Percentiles rank a stretch among this genome's conserved stretches.
These are phyloP conservation scores for button mushroom (Agaricus bisporus) DNA, from an alignment of 768 basidiomycete genomes.

Conservation along the genomic window DNA sequence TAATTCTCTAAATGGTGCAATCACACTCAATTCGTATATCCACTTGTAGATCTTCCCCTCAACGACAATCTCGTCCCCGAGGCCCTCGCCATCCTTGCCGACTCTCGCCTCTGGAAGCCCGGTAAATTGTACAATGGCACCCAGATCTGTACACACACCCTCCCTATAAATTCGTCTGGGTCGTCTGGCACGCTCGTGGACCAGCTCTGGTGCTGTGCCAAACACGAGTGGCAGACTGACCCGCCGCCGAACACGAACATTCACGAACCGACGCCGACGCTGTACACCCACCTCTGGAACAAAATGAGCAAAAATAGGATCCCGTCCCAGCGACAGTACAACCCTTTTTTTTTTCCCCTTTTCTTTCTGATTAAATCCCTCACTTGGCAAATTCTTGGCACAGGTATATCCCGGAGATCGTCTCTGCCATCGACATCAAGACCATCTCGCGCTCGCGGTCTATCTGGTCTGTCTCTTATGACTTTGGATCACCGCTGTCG, in stretches of 20 bases:
- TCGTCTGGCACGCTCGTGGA: conserved; percentile 14
- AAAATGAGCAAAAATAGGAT: conserved; percentile 48
- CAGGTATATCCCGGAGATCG: conserved; percentile 48
- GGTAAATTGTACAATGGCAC: conserved; percentile 41
- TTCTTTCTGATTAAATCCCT: background rate
- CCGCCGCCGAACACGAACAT: background rate
- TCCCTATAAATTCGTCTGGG: conserved; percentile 24
- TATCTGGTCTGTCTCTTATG: conserved; percentile 55
- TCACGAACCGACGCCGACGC: conserved; percentile 31
- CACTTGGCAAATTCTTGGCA: background rate
- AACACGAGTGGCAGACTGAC: conserved; percentile 34
- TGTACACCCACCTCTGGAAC: conserved; percentile 56
- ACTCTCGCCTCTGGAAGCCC: conserved; percentile 43
- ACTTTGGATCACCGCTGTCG: conserved; percentile 50
- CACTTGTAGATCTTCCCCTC: conserved; percentile 39
- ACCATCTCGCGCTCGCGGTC: conserved; percentile 45
- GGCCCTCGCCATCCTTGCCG: conserved; percentile 36
- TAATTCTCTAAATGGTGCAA: background rate
- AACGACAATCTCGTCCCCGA: conserved; percentile 40
- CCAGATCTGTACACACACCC: conserved; percentile 34
- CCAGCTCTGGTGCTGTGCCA: conserved; percentile 41
- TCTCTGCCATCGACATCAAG: conserved; percentile 47
- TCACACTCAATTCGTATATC: background rate
- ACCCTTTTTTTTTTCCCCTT: background rate
- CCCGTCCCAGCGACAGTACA: conserved; percentile 49